Evolutionary conservation across 2,329 filamentous ascomycete species (phyloP), one percentile per base, ranked within the genome.

Genomic region (Colletotrichum phormii): DNA sequence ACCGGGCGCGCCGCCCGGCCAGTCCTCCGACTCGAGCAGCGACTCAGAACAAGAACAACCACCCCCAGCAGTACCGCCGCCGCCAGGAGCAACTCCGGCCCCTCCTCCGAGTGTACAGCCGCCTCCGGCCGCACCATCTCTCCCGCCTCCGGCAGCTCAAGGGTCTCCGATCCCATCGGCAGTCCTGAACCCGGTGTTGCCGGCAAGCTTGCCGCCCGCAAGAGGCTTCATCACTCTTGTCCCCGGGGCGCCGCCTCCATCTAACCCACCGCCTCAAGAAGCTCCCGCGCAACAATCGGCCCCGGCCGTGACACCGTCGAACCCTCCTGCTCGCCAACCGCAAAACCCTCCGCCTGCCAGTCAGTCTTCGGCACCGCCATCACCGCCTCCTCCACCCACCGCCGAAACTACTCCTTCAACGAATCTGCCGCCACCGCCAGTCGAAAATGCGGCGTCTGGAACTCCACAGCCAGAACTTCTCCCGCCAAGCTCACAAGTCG

Each of bases 191-290:
- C 59, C 59, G 5, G 46, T 60, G 2, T 4, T 24, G 11, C 26
- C 54, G 4, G 46, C 33, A 4, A 51, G 26, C 2, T 3, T 72
- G 4, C 66, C 66, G 1, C 70, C 70, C 1, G 26, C 66, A 15
- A 51, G 70, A 22, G 70, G 70, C 5, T 72, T 72, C 46, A 55
- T 72, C 54, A 72, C 71, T 3, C 54, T 73, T 33, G 71, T 73
- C 0, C 71, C 71, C n/a, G 60, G 66, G 15, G 66, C 66, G 2
- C 71, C 71, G 24, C 46, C 60, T 2, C n/a, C 70, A 2, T 29
- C 53, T 2, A 31, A 35, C 15, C 65, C 70, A 4, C 60, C 60
- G 31, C 67, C 49, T n/a, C 67, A 42, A 26, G 13, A n/a, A 26
- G 12, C 54, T 5, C 2, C 53, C n/a, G 24, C 54, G 53, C 54